Base-by-base conservation (phyloP, 176 grass and related monocot genomes). In the Microstegium vimineum region DNA sequence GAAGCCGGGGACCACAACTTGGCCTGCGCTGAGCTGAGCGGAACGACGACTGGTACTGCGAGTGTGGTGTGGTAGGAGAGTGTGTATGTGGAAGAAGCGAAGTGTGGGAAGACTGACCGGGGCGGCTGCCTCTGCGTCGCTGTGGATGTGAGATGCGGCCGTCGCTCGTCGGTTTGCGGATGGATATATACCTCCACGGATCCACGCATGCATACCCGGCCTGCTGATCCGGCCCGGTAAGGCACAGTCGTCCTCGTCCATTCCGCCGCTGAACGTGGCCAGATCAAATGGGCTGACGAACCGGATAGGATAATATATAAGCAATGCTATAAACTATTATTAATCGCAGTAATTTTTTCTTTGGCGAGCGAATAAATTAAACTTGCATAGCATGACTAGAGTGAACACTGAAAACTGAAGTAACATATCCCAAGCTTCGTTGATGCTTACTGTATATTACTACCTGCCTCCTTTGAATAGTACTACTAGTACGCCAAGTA, bases 141-240 rank as follows among this genome's bases (percentile, higher is more conserved):
- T 57, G 43, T 59, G 43, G 56, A 42, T 20, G 35, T 17, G 87
- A 17, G 76, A 69, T 43, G 75, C 68, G 69, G 83, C 81, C 76
- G 68, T 81, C 78, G 60, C 31, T 57, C 52, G 52, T 57, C 30
- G 25, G 33, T 16, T n/a, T 37, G 47, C n/a, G 79, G 74, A 31
- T 10, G 49, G n/a, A n/a, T n/a, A n/a, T n/a, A n/a, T n/a, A n/a
- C n/a, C n/a, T n/a, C n/a, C n/a, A n/a, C n/a, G n/a, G n/a, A n/a
- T n/a, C n/a, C n/a, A n/a, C n/a, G n/a, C n/a, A n/a, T n/a, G n/a
- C n/a, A n/a, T n/a, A n/a, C n/a, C n/a, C n/a, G n/a, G n/a, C n/a
- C n/a, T n/a, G n/a, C n/a, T n/a, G n/a, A n/a, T n/a, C n/a, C n/a
- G n/a, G n/a, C n/a, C n/a, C n/a, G n/a, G n/a, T n/a, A n/a, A n/a